These are phyloP conservation scores for Helicostylum pulchrum DNA, from an alignment of 192 early-diverging fungal species.

Conservation along the genomic window DNA sequence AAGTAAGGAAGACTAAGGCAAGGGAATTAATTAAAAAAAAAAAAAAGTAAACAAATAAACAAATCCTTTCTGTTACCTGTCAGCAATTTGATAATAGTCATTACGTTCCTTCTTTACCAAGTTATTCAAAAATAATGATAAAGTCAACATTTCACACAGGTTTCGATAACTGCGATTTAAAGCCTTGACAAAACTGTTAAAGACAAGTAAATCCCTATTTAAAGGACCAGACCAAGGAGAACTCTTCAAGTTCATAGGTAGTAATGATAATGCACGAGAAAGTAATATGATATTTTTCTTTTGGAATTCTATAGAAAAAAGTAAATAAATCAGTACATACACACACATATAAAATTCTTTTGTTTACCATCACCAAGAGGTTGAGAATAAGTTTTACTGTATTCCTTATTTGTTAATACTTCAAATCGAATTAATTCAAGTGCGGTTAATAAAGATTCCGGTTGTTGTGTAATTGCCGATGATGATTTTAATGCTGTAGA, in stretches of 20 bases:
- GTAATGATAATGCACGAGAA: conserved; percentile 48
- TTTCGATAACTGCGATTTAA: conserved; percentile 59
- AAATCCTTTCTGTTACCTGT: conserved; percentile 30
- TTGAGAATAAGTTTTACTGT: conserved; percentile 41
- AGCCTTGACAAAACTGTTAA: conserved; percentile 67
- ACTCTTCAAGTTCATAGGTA: conserved; percentile 56
- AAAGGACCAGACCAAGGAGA: conserved; percentile 54
- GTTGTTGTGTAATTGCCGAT: conserved; percentile 17
- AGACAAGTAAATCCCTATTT: conserved; percentile 69
- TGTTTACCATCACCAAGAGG: conserved; percentile 27
- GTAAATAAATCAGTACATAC: too few species aligned
- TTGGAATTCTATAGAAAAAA: conserved; percentile 29
- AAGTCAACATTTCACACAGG: conserved; percentile 53
- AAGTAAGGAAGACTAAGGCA: conserved; percentile 47
- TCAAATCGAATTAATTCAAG: conserved; percentile 51
- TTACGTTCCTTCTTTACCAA: conserved; percentile 43
- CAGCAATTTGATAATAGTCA: conserved; percentile 48
- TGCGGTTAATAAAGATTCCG: conserved; percentile 48
- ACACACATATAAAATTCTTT: not conserved
- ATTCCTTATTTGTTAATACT: conserved; percentile 43
- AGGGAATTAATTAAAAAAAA: not conserved
- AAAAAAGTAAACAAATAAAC: not conserved
- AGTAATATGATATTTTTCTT: conserved; percentile 44
- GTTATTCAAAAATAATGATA: conserved; percentile 52
- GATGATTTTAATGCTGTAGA: conserved; percentile 27